Conservation (phyloP, 2,329 filamentous ascomycete species). For the Purpureocillium lavendulum region DNA sequence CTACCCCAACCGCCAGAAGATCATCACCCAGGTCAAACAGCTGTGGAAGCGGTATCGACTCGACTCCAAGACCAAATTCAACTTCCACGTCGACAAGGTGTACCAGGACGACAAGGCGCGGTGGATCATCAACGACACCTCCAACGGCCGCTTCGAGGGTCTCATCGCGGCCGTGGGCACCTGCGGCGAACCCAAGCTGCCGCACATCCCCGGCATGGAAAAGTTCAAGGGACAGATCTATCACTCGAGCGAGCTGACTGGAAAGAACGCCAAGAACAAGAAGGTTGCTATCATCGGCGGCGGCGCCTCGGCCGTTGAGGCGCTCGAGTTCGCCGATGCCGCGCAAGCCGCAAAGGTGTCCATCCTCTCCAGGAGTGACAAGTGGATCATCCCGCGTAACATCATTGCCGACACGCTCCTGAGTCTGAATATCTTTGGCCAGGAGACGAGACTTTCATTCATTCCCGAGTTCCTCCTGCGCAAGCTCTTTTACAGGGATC, state of each 20-base stretch:
- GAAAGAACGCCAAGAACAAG: conserved; percentile 64
- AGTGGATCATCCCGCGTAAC: conserved; percentile 83
- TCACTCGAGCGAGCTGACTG: conserved; percentile 69
- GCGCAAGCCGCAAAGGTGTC: conserved; percentile 59
- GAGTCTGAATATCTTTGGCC: conserved; percentile 69
- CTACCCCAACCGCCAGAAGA: conserved; percentile 72
- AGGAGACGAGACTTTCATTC: conserved; percentile 66
- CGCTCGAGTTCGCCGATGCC: conserved; percentile 67
- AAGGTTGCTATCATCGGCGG: conserved; percentile 70
- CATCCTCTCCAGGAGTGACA: conserved; percentile 69
- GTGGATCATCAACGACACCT: conserved; percentile 70
- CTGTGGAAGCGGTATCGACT: conserved; percentile 72
- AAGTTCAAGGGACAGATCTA: conserved; percentile 63
- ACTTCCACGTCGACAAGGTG: conserved; percentile 59
- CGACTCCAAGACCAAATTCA: conserved; percentile 62
- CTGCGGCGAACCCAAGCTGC: conserved; percentile 70
- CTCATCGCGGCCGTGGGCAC: conserved; percentile 72
- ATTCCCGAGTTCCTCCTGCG: conserved; percentile 70
- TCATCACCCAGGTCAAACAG: conserved; percentile 60
- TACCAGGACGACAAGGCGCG: conserved; percentile 59
- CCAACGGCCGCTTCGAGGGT: conserved; percentile 68
- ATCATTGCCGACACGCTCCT: conserved; percentile 65
- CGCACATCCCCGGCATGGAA: conserved; percentile 60
- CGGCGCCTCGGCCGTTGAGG: conserved; percentile 74
- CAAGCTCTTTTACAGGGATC: conserved; percentile 75